These are phyloP conservation scores for Amphicarpaea edgeworthii DNA, from an alignment of 306 rosid species.

Conservation along the genomic window DNA sequence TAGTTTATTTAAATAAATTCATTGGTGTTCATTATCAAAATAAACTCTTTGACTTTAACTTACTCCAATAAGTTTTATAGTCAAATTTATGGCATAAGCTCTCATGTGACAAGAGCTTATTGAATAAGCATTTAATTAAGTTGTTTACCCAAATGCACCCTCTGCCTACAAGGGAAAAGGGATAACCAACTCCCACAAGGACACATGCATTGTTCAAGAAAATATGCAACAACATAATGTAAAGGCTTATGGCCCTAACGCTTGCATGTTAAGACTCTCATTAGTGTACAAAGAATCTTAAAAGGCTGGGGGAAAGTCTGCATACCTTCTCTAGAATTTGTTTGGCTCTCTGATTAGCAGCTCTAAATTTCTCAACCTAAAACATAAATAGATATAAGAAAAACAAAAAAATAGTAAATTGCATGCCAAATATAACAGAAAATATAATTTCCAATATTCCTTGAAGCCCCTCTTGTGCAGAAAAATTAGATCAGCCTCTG, in stretches of 20 bases:
- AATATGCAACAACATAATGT: slow-evolving; percentile 19
- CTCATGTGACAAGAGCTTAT: background rate
- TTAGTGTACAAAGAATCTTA: slow-evolving; percentile 22
- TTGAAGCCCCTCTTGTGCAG: background rate
- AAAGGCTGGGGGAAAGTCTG: background rate
- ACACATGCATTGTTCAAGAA: background rate
- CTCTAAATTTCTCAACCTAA: slow-evolving; percentile 72
- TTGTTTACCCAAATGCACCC: background rate
- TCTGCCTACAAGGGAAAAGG: slow-evolving; percentile 8
- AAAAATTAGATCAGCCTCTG: slow-evolving; percentile 19
- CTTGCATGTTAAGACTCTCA: background rate
- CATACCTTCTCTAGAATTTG: slow-evolving; percentile 80
- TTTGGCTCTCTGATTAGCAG: slow-evolving; percentile 73
- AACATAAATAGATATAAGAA: slow-evolving; percentile 26
- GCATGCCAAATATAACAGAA: slow-evolving; percentile 9
- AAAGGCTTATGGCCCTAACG: slow-evolving; percentile 1
- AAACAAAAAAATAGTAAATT: background rate
- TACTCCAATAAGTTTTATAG: background rate
- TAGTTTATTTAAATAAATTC: background rate
- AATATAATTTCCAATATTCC: slow-evolving; percentile 27
- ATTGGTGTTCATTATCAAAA: background rate
- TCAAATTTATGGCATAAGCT: background rate
- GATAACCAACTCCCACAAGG: background rate
- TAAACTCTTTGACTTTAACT: background rate
- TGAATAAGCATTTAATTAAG: background rate